Base-by-base conservation (phyloP, 2,329 filamentous ascomycete species). In the Orbilia brochopaga region DNA sequence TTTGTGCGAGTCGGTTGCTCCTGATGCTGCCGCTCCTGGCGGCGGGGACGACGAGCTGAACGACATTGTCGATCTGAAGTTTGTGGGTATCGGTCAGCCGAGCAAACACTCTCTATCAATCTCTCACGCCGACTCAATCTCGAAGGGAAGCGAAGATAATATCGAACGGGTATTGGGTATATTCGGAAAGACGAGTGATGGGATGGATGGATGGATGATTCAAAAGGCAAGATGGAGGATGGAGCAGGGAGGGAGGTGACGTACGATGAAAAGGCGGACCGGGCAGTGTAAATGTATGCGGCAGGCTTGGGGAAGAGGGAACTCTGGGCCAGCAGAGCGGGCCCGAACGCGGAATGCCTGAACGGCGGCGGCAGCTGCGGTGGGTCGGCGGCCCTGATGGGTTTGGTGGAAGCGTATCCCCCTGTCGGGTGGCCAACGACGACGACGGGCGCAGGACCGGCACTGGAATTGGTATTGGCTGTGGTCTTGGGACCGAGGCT, bases 261-360 rank as follows among this genome's bases (percentile, higher is more conserved):
- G 10, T 35, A 60, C 19, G 24, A 48, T n/a, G 10, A 30, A 13
- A 17, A 42, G 11, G 67, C 67, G 5, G 60, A 54, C 40, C 67
- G 67, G 54, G 64, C 59, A n/a, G 54, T 60, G 55, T 72, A 72
- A 21, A 72, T 60, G 19, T 64, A 72, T 24, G 59, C 67, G n/a
- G 67, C 60, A n/a, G 67, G 67, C 42, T 72, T 72, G 40, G 67
- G 67, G 60, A 72, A 72, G 51, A 72, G 54, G 24, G 37, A 32
- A 48, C 54, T 69, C 52, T 62, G 58, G 13, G 52, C 65, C 48
- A 69, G 46, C 65, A 69, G 46, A 37, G 65, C 53, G 53, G 65
- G 48, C 27, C 65, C 65, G 53, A 69, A 69, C 32, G 65, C 48
- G 56, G 65, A 69, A 63, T 69, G 58, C 53, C 65, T 57, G 57